Conservation (phyloP, 2,329 filamentous ascomycete genomes). For the Trichoderma sp. region DNA sequence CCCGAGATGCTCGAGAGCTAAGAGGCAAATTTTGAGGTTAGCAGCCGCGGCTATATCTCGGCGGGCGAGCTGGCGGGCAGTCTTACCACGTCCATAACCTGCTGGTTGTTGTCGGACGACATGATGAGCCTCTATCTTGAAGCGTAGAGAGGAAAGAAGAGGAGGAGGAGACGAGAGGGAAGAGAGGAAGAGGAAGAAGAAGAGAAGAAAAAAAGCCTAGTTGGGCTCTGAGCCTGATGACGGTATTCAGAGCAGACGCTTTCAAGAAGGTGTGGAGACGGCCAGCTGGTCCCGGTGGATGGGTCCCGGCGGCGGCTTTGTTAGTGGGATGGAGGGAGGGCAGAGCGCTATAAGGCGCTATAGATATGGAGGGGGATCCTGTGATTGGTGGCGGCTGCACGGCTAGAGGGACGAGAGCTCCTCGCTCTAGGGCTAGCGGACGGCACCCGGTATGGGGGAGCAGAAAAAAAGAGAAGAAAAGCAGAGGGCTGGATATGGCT, state of each 20-base stretch:
- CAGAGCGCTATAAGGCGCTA: conserved; percentile 16
- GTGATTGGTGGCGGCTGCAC: conserved; percentile 23
- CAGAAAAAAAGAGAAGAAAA: background rate
- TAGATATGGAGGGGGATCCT: background rate
- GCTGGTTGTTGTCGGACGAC: conserved; percentile 80
- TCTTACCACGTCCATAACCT: conserved; percentile 75
- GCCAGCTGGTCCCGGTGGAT: conserved; percentile 25
- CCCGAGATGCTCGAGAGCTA: conserved; percentile 59
- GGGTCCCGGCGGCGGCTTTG: conserved; percentile 19
- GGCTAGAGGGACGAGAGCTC: conserved; percentile 15
- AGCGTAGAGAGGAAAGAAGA: conserved; percentile 32
- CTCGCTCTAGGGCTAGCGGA: conserved; percentile 22
- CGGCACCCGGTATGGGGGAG: conserved; percentile 11
- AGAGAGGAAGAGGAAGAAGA: background rate
- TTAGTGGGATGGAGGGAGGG: conserved; percentile 13
- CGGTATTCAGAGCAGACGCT: conserved; percentile 30
- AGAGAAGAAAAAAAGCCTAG: conserved; percentile 15
- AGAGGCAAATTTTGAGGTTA: conserved; percentile 22
- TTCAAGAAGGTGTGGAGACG: conserved; percentile 28
- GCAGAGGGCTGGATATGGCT: background rate
- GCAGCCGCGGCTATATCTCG: conserved; percentile 18
- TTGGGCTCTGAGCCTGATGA: conserved; percentile 38
- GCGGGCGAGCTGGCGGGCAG: background rate
- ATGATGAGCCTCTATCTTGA: conserved; percentile 51
- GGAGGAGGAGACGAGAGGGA: background rate